Conservation (phyloP, 345 rosid species). For the Ceriops tagal region DNA sequence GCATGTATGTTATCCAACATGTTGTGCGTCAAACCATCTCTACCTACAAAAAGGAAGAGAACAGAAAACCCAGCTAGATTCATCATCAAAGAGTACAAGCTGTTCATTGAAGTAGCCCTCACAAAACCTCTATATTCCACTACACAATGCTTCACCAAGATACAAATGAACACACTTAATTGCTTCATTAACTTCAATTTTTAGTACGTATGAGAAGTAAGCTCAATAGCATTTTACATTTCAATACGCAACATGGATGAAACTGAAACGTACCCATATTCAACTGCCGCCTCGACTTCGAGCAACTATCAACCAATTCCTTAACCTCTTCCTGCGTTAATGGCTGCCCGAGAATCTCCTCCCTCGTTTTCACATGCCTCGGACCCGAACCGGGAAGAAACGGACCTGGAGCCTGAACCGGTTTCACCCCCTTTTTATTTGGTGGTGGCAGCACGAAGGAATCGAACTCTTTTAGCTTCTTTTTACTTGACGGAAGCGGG, state of each 20-base stretch:
- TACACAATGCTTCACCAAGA: not conserved
- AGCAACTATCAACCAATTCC: constrained; percentile 52
- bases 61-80: not conserved
- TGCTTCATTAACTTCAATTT: no score
- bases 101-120: not conserved
- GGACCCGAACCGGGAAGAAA: constrained; percentile 70
- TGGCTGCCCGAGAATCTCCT: constrained; percentile 88
- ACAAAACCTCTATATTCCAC: not conserved
- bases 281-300: constrained; percentile 61
- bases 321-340: constrained; percentile 58
- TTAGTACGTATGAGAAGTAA: no score
- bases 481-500: constrained; percentile 72
- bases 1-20: constrained; percentile 94
- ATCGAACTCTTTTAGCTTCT: constrained; percentile 78
- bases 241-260: no score
- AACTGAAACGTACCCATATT: constrained; percentile 57
- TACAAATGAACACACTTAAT: not conserved
- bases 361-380: constrained; percentile 63
- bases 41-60: constrained; percentile 47
- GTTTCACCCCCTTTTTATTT: constrained; percentile 80
- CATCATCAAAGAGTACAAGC: not conserved
- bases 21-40: constrained; percentile 96
- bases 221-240: no score
- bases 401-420: constrained; percentile 90
- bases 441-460: constrained; percentile 74